A percentile compares a stretch with the other conserved stretches of the same genome.
These are phyloP conservation scores for Gaertneriomyces sp. DNA, from an alignment of 192 early-diverging fungal species.

Conservation along the genomic window DNA sequence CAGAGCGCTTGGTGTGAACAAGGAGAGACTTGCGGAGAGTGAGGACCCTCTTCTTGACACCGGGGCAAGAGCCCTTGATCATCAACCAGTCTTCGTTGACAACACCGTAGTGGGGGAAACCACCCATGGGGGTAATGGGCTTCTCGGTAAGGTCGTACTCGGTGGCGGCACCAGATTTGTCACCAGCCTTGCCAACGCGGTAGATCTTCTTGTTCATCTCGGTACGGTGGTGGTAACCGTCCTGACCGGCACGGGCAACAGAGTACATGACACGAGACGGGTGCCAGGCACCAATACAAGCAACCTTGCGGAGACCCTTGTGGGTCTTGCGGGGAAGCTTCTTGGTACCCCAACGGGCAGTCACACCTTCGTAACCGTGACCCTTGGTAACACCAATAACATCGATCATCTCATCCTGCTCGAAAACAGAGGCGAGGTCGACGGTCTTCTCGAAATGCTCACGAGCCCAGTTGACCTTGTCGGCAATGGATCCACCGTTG, in stretches of 20 bases:
- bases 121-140: constrained; percentile 95
- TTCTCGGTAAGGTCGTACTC: constrained; percentile 96
- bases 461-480: constrained; percentile 98
- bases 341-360: constrained; percentile 99
- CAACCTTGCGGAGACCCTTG: constrained; percentile 99
- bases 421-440: constrained; percentile 84
- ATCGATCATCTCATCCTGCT: constrained; percentile 99
- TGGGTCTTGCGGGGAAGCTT: constrained; percentile 99
- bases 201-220: constrained; percentile 99
- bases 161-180: constrained; percentile 79
- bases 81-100: constrained; percentile 98
- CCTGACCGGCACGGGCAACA: constrained; percentile 98
- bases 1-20: constrained; percentile 93
- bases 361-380: constrained; percentile 99
- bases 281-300: constrained; percentile 99
- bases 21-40: constrained; percentile 98
- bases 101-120: constrained; percentile 99
- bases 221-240: constrained; percentile 99
- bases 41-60: constrained; percentile 94
- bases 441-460: constrained; percentile 97
- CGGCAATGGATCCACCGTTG: constrained; percentile 92
- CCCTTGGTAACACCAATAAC: constrained; percentile 98
- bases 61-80: constrained; percentile 96
- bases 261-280: constrained; percentile 95
- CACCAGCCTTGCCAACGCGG: constrained; percentile 85